phyloP scores from a whole-genome alignment of 2,329 filamentous ascomycete genomes.

The Fusarium sp. region DNA sequence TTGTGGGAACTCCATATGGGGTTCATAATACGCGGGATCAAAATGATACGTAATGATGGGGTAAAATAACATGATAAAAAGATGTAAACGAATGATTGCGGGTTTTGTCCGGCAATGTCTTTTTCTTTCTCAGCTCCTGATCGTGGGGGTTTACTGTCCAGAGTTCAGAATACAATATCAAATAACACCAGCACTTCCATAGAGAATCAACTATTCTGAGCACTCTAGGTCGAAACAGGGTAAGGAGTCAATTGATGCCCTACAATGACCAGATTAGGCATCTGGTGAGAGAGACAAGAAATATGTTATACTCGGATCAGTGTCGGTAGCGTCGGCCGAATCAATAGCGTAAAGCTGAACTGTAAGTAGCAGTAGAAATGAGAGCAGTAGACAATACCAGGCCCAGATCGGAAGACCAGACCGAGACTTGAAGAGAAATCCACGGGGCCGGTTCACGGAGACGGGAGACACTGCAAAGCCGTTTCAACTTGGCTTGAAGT shows the following conservation, averaged over 20 bases:
- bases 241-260: background rate
- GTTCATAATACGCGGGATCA: conserved; percentile 7
- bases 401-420: background rate
- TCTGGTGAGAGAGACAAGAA: background rate
- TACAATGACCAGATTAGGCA: background rate
- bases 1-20: conserved; percentile 10
- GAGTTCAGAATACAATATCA: background rate
- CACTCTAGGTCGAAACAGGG: background rate
- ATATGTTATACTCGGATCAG: background rate
- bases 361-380: conserved; percentile 1
- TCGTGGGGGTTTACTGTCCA: background rate
- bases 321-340: background rate
- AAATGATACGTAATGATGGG: conserved; percentile 42
- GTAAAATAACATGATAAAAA: conserved; percentile 36
- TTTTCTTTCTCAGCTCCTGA: background rate
- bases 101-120: background rate
- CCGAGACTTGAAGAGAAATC: background rate
- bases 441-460: conserved; percentile 1
- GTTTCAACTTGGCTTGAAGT: background rate
- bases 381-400: background rate
- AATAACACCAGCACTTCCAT: background rate
- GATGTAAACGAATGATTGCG: conserved; percentile 16
- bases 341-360: background rate
- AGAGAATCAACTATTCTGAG: background rate
- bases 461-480: background rate